Evolutionary conservation across 2,329 filamentous ascomycete species (phyloP), one percentile per base, ranked within the genome.

Genomic region (Alternaria panax): DNA sequence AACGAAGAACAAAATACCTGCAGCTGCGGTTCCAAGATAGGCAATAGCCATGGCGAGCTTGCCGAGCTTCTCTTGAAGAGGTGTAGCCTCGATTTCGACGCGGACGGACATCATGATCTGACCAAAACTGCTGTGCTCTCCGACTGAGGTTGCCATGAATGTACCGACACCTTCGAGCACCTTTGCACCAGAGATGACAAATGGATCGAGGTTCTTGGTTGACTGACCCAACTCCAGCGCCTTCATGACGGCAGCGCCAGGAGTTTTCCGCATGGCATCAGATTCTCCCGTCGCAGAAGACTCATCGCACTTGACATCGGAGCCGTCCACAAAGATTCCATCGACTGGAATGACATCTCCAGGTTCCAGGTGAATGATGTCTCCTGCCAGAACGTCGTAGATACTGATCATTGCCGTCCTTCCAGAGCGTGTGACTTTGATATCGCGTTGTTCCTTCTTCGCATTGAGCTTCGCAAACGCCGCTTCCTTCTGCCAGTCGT

Each of bases 231-330:
- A 80, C 48, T 85, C 79, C 27, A 90, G 80, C 3, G 82, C 80
- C 38, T 83, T 79, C 79, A 84, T 87, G 36, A 87, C 87, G 60
- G 87, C 84, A 18, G 87, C 81, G 12, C 84, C 88, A 5, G 81
- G 75, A 0, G 83, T 86, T 78, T 92, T 92, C 73, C 86, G 87
- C 72, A 91, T 84, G 32, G 88, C 84, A 69, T 92, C 89, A 0
- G 88, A 91, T 73, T 92, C 89, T 64, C 90, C 90, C 4, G 89
- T 92, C 1, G 88, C 87, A 9, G 88, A 90, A 1, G 88, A 91
- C 71, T 92, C 90, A 66, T 92, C 89, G 67, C 89, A 92, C 74
- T 88, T 87, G 54, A 91, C 76, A 47, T 86, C 85, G 63, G 89
- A 85, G 6, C 88, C 88, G 11, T 84, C 81, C 57, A 92, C 87